Percentiles rank a stretch among this genome's conserved stretches.
Evolutionary conservation across 192 early-diverging fungal genomes (phyloP).

Genomic region (Linnemannia hyalina): DNA sequence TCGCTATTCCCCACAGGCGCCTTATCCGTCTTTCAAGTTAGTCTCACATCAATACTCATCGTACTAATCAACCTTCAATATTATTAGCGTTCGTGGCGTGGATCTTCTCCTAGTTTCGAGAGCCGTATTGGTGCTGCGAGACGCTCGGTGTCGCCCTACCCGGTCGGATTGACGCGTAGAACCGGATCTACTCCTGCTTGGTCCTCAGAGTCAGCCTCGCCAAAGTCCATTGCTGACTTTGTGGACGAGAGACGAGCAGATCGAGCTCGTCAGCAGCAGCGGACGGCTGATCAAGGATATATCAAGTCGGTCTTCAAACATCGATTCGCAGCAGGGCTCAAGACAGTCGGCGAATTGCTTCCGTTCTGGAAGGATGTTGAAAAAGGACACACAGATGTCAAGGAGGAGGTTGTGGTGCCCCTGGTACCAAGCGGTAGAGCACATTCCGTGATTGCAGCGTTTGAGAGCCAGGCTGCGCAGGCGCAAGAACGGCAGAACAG

Average conservation of each 20-base stretch:
- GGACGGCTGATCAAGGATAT: constrained; percentile 13
- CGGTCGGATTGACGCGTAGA: neutral
- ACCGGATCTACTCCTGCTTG: neutral
- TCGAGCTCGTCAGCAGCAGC: constrained; percentile 13
- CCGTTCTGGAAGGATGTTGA: constrained; percentile 52
- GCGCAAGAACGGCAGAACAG: neutral
- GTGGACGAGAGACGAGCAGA: constrained; percentile 15
- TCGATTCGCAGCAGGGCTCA: constrained; percentile 27
- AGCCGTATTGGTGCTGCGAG: constrained; percentile 3
- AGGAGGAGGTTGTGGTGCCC: constrained; percentile 37
- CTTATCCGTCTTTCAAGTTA: neutral
- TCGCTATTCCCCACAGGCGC: neutral
- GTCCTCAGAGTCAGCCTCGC: neutral
- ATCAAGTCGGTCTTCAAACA: constrained; percentile 49
- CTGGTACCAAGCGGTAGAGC: constrained; percentile 21
- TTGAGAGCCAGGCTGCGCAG: constrained; percentile 20
- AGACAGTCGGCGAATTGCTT: constrained; percentile 35
- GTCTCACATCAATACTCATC: neutral
- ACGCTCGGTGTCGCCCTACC: constrained; percentile 18
- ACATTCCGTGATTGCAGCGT: constrained; percentile 29
- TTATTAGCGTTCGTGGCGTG: neutral
- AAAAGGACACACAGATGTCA: constrained; percentile 22
- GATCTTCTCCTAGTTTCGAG: neutral
- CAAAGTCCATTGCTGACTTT: constrained; percentile 21
- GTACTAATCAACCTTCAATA: neutral